A percentile compares a stretch with the other conserved stretches of the same genome.
Conservation (phyloP, 2,329 filamentous ascomycete species). For the Monosporascus sp. region DNA sequence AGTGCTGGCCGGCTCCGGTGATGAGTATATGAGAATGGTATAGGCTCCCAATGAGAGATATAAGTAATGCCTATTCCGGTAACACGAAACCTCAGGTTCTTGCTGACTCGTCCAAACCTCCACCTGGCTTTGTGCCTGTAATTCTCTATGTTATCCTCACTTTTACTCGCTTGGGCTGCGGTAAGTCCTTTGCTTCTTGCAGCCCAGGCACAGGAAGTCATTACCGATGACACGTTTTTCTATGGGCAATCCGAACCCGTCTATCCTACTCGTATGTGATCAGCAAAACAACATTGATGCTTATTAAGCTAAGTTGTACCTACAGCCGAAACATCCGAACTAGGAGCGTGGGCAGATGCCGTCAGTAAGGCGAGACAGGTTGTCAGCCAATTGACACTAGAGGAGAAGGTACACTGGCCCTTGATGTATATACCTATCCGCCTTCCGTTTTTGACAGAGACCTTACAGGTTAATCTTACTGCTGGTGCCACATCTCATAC, state of each 20-base stretch:
- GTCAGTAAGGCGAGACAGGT: conserved; percentile 57
- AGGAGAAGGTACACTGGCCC: conserved; percentile 45
- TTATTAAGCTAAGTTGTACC: neutral
- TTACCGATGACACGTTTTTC: conserved; percentile 11
- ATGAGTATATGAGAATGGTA: neutral
- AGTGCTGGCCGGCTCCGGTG: neutral
- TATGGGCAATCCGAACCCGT: conserved; percentile 13
- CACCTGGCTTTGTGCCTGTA: too few species aligned
- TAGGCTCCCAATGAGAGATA: neutral
- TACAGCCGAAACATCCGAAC: conserved; percentile 2
- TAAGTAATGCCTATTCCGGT: neutral
- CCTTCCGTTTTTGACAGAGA: neutral
- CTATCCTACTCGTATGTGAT: conserved; percentile 11
- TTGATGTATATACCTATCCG: neutral
- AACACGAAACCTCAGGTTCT: neutral
- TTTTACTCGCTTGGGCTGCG: neutral
- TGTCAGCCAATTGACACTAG: conserved; percentile 57
- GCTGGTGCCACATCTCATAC: conserved; percentile 6
- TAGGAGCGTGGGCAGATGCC: conserved; percentile 47
- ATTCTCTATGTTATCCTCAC: neutral
- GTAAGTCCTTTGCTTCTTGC: neutral
- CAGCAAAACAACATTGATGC: neutral
- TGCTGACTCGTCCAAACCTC: neutral
- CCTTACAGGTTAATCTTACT: conserved; percentile 8
- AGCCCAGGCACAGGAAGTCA: neutral